Evolutionary conservation across 495 filamentous ascomycete species (phyloP).

Genomic region (Penicillium cinerascens): DNA sequence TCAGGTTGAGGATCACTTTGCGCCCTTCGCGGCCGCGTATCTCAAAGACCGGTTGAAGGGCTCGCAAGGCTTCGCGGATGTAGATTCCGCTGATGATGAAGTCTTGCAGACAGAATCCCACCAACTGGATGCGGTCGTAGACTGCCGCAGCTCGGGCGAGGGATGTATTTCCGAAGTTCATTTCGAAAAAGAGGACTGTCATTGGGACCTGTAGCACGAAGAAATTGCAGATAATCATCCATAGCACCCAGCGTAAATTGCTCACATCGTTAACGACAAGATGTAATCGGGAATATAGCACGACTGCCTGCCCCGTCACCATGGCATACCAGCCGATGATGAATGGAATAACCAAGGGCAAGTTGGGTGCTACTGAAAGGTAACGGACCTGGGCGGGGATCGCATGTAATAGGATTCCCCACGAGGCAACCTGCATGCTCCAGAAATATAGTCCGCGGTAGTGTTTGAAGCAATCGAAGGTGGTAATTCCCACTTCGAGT

Average conservation of each 20-base stretch:
- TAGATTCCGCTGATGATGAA: conserved; percentile 54
- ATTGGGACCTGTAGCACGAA: conserved; percentile 46
- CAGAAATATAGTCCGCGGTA: conserved; percentile 39
- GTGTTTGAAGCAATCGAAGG: conserved; percentile 33
- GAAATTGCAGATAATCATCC: conserved; percentile 54
- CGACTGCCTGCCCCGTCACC: conserved; percentile 61
- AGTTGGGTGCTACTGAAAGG: background rate
- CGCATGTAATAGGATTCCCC: conserved; percentile 28
- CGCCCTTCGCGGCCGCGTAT: conserved; percentile 29
- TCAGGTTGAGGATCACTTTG: conserved; percentile 44
- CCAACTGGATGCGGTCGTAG: conserved; percentile 54
- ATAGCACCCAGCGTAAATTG: conserved; percentile 42
- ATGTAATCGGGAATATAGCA: conserved; percentile 63
- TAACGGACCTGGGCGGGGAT: conserved; percentile 11
- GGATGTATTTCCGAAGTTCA: conserved; percentile 13
- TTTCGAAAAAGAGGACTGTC: conserved; percentile 46
- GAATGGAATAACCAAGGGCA: conserved; percentile 11
- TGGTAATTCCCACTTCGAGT: conserved; percentile 30
- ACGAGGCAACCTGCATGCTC: conserved; percentile 31
- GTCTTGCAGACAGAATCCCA: conserved; percentile 56
- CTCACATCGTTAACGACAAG: conserved; percentile 46
- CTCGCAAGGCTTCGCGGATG: conserved; percentile 43
- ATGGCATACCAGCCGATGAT: conserved; percentile 56
- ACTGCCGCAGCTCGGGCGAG: conserved; percentile 33
- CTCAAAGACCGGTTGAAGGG: conserved; percentile 17